Evolutionary conservation across 805 yeast genomes (phyloP), one percentile per base, ranked within the genome.

Genomic region (Kuraishia hungarica): DNA sequence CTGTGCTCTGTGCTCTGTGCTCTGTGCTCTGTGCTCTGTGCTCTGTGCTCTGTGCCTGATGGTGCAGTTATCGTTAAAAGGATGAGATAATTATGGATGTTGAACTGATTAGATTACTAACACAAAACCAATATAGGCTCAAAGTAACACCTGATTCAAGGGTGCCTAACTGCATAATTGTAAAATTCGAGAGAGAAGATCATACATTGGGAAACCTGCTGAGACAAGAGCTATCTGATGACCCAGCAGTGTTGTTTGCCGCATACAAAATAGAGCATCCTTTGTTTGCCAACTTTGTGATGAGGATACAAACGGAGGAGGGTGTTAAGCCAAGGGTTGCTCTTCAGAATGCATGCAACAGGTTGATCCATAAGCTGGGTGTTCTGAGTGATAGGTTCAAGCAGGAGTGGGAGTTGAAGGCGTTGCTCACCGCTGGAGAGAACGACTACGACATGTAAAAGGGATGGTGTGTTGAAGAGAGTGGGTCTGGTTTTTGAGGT

Each of bases 201-300:
- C 99, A 94, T 68, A 94, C 99, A 2, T 77, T 94, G 57, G 99
- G 97, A 26, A 94, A 94, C 69, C 71, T 94, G 63, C 78, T 94
- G 57, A 81, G 96, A 67, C 84, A 92, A 28, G 97, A 93, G 67
- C 80, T 94, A 55, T 78, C 90, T 58, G 84, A 84, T 65, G 98
- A 94, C 69, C 83, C 84, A 52, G 83, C 85, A 61, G 99, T 94
- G n/a, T 68, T 94, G 39, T 94, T 92, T 69, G 98, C 96, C 50
- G 99, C 98, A 39, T 94, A 94, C 77, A 94, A 94, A 70, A 91
- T 94, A 50, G 98, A 94, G 72, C 99, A 94, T 73, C 99, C 99
- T 8, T 76, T 94, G 60, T 94, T 94, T 72, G 97, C 99, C 47
- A 89, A 89, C 69, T 94, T 94, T 64, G 84, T 93, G 51, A 82